Conservation (phyloP, 1,139 yeast genomes). For the Debaryomyces sp. region DNA sequence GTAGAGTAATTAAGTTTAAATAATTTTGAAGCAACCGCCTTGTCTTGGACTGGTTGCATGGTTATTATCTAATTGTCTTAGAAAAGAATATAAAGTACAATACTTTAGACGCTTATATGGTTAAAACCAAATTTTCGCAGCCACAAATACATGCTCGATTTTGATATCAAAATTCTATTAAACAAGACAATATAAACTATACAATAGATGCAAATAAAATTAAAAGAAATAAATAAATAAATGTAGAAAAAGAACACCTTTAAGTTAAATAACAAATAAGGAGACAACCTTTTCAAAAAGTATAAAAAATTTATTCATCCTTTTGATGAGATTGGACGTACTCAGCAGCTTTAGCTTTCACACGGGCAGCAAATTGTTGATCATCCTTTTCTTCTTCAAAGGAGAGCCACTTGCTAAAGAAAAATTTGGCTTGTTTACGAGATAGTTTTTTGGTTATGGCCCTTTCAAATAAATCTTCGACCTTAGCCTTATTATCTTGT, state of each 20-base stretch:
- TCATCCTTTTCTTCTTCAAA: constrained; percentile 75
- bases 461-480: constrained; percentile 82
- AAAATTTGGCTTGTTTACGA: constrained; percentile 93
- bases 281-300: not conserved
- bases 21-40: constrained; percentile 8
- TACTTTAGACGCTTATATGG: constrained; percentile 2
- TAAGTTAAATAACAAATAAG: not conserved
- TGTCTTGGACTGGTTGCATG: constrained; percentile 8
- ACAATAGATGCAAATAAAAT: constrained; percentile 4
- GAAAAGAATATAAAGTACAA: not conserved
- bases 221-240: constrained; percentile 4
- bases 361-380: constrained; percentile 74
- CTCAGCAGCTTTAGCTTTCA: constrained; percentile 89
- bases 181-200: constrained; percentile 7
- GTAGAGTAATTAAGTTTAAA: constrained; percentile 10
- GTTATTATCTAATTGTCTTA: not conserved
- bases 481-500: constrained; percentile 57
- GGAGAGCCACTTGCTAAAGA: constrained; percentile 89
- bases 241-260: not conserved
- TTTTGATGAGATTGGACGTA: constrained; percentile 46
- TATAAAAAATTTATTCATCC: constrained; percentile 12
- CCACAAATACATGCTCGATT: constrained; percentile 10
- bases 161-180: constrained; percentile 9
- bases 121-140: constrained; percentile 9
- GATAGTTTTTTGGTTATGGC: constrained; percentile 67